Evolutionary conservation across 1,284 basidiomycete genomes (phyloP), one percentile per base, ranked within the genome.

Genomic region (Trametes polyzona): DNA sequence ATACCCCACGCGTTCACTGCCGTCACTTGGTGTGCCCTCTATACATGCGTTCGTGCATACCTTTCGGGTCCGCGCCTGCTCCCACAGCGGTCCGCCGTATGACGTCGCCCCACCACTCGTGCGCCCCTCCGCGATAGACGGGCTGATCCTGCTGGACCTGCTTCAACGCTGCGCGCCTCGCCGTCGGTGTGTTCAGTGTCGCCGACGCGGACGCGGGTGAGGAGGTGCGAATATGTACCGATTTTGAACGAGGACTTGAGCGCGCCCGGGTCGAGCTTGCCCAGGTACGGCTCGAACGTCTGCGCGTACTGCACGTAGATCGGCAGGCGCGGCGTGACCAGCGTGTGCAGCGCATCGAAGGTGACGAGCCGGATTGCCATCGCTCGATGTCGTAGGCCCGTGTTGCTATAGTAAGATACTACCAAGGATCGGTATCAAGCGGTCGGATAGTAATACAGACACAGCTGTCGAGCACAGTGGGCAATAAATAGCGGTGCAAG

Each of bases 101-200:
- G 41, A 92, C 88, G 61, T 89, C 86, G 26, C 73, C 70, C 90
- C 90, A 92, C 88, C 89, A 92, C 5, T 67, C 71, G 36, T 78
- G 69, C 46, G 78, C 78, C 35, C 85, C 85, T 17, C 75, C 70
- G 43, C 67, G 62, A 63, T 83, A 84, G 0, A 74, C 79, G 5
- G 89, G 87, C 43, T 79, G 78, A 59, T 85, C 81, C 19, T 63
- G 72, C 67, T 90, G 86, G 19, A 86, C 69, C 52, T 83, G 74
- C 63, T 77, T 82, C 59, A 92, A 72, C n/a, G 89, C 90, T 90
- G 55, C 42, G 5, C 33, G 40, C 44, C 17, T 42, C 26, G 16
- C 33, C 32, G 16, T 33, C 10, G n/a, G 35, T 11, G 35, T 7
- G n/a, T 21, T 17, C 19, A 60, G 26, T 26, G 35, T 39, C 17